Base-by-base conservation (phyloP, 2,329 filamentous ascomycete species). In the Aspergillus sp. region DNA sequence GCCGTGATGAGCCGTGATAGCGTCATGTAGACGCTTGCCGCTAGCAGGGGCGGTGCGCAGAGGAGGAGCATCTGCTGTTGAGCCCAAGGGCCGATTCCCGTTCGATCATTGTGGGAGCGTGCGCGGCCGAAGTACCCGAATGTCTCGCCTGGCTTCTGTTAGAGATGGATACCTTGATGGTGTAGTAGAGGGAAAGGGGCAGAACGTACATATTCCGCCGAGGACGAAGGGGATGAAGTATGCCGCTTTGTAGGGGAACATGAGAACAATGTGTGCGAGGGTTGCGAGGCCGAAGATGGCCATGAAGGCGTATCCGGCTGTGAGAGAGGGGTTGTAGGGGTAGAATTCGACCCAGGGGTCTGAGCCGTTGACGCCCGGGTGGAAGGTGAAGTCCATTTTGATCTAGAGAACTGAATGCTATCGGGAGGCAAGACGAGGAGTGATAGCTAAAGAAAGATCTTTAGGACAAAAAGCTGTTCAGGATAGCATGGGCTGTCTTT, bases 41-140 rank as follows among this genome's bases (percentile, higher is more conserved):
- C 74, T 46, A 77, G 72, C 4, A 80, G 66, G 0, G 75, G 70
- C 0, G 78, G 76, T 0, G 75, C 72, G 11, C 78, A 65, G 3
- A 79, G 69, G 44, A 77, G 70, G 22, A 75, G 66, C 54, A 77
- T 68, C 30, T 70, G 68, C 56, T 79, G 76, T 1, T 75, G 66
- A 0, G 70, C 68, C 66, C 71, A 79, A 1, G 73, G 60, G 0
- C 49, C 49, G 30, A 70, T 69, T 1, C 63, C 56, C 0, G 64
- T 66, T 22, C 57, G 59, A 55, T 64, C 51, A 46, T 70, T 45
- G 48, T 75, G 72, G 0, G 72, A 70, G 63, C 68, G 66, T n/a
- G 71, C 70, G 27, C 72, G 67, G 42, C 70, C 72, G 51, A 72
- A 70, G 59, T 75, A 75, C 27, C 74, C 73, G 34, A 73, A 71